Conservation (phyloP, 306 rosid genomes). For the Dryas octopetala region DNA sequence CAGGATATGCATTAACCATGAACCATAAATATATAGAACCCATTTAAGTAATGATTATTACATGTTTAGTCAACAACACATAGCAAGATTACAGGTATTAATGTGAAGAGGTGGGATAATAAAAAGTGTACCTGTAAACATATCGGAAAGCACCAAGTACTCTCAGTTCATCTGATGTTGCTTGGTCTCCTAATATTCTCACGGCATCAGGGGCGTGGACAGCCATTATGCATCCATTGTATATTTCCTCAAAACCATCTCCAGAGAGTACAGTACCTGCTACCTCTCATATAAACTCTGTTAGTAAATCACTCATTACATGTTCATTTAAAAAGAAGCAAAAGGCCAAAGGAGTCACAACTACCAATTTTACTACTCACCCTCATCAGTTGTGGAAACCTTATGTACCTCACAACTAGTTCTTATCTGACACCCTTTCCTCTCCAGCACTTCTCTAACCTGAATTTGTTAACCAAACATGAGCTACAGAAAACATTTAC, state of each 20-base stretch:
- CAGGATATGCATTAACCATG: too few relatives aligned
- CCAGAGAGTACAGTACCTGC: conserved; percentile 55
- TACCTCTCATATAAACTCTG: conserved; percentile 15
- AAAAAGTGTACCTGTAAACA: conserved; percentile 60
- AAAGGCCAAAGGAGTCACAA: conserved; percentile 6
- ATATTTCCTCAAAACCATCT: conserved; percentile 61
- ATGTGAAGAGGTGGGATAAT: neutral
- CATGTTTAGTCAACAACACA: too few relatives aligned
- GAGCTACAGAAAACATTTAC: neutral
- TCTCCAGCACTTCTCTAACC: conserved; percentile 73
- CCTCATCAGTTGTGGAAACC: conserved; percentile 57
- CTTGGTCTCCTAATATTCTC: conserved; percentile 71
- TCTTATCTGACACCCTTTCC: conserved; percentile 55
- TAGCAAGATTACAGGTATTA: too few relatives aligned
- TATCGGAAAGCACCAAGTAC: conserved; percentile 96
- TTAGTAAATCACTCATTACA: neutral
- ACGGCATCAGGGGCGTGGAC: conserved; percentile 84
- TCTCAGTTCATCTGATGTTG: conserved; percentile 67
- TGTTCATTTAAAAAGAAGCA: neutral
- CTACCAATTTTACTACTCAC: conserved; percentile 29
- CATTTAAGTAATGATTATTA: too few relatives aligned
- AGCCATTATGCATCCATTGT: conserved; percentile 67
- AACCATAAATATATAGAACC: too few relatives aligned
- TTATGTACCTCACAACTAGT: conserved; percentile 49
- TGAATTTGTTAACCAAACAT: conserved; percentile 27